Evolutionary conservation across 1,139 yeast genomes (phyloP).

Genomic region (Schizosaccharomyces versatilis): DNA sequence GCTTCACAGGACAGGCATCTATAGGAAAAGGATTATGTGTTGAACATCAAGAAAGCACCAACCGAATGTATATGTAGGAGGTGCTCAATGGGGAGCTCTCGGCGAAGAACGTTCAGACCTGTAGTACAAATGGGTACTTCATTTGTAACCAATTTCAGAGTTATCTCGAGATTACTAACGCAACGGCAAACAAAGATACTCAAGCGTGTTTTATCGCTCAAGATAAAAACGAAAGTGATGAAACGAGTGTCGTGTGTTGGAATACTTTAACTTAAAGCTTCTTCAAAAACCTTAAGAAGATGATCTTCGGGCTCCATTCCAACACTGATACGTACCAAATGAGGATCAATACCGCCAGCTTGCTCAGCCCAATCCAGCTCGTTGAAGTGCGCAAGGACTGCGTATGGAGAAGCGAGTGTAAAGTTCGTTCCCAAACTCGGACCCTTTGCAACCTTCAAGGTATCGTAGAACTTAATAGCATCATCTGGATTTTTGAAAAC

Average conservation of each 20-base stretch:
- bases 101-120: too few relatives aligned
- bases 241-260: not conserved
- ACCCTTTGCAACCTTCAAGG: conserved; percentile 60
- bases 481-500: conserved; percentile 43
- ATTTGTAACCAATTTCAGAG: too few relatives aligned
- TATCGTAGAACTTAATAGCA: conserved; percentile 57
- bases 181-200: too few relatives aligned
- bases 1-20: too few relatives aligned
- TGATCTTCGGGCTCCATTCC: conserved; percentile 27
- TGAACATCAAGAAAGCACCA: too few relatives aligned
- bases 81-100: too few relatives aligned
- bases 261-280: conserved; percentile 2
- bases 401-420: conserved; percentile 78
- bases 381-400: conserved; percentile 67
- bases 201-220: too few relatives aligned
- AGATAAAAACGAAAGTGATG: too few relatives aligned
- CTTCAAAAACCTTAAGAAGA: conserved; percentile 2
- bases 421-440: conserved; percentile 89
- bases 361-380: conserved; percentile 59
- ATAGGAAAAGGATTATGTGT: too few relatives aligned
- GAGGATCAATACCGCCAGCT: conserved; percentile 69
- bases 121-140: too few relatives aligned
- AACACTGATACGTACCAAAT: conserved; percentile 61
- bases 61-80: too few relatives aligned
- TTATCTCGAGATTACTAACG: too few relatives aligned